Conservation (phyloP, 345 rosid genomes). For the Anacardium occidentale region DNA sequence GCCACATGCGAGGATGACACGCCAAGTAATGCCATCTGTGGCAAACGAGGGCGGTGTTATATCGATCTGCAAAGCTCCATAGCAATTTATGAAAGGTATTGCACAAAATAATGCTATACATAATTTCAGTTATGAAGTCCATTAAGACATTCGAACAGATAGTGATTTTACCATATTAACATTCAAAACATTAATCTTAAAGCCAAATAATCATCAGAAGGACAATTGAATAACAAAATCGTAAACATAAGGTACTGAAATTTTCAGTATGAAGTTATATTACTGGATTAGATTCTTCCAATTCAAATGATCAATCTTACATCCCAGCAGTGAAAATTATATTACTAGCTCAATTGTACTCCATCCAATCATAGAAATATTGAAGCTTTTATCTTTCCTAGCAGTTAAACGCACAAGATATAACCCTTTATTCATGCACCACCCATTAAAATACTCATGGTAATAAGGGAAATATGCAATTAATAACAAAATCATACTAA, state of each 20-base stretch:
- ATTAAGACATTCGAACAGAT: background rate
- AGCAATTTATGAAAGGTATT: slow-evolving; percentile 43
- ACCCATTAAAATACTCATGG: background rate
- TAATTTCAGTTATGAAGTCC: background rate
- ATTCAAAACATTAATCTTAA: background rate
- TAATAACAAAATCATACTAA: background rate
- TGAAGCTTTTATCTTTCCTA: background rate
- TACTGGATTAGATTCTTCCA: background rate
- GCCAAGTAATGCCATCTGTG: slow-evolving; percentile 97
- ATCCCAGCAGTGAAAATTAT: background rate
- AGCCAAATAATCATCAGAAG: background rate
- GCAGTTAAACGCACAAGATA: background rate
- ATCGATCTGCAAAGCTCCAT: slow-evolving; percentile 94
- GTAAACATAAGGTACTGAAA: background rate
- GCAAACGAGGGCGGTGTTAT: slow-evolving; percentile 99
- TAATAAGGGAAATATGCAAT: background rate
- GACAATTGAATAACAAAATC: background rate
- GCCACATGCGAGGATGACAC: slow-evolving; percentile 94
- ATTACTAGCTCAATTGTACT: background rate
- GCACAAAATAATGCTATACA: slow-evolving; percentile 23
- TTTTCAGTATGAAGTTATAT: background rate
- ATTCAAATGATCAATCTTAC: background rate
- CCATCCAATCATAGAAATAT: background rate
- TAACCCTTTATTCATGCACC: background rate
- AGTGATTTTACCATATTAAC: background rate